These are phyloP conservation scores for Capsaspora owczarzaki DNA, from an alignment of 78 protist genomes.

Conservation along the genomic window DNA sequence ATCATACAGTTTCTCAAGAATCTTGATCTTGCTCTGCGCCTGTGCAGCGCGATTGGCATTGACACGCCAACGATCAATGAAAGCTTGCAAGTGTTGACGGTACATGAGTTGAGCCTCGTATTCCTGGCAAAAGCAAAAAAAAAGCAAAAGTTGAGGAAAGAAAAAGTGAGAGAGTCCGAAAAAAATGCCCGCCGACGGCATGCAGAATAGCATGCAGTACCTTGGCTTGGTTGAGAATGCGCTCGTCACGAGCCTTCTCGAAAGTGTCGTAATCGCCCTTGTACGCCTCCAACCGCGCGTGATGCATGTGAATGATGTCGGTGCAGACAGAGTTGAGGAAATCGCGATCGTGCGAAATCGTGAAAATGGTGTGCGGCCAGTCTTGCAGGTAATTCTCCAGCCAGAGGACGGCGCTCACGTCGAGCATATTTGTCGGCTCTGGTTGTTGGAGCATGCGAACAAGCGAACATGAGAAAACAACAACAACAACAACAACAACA, in stretches of 20 bases:
- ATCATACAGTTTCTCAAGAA: neutral
- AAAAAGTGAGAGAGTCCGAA: too few species aligned
- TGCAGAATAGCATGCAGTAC: too few species aligned
- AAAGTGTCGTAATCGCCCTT: neutral
- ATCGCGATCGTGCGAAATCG: slow-evolving; percentile 80
- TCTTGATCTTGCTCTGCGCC: slow-evolving; percentile 5
- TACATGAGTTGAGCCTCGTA: neutral
- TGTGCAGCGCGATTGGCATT: neutral
- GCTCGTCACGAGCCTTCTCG: neutral
- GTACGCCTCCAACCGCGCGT: neutral
- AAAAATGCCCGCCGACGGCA: too few species aligned
- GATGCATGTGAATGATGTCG: slow-evolving; percentile 46
- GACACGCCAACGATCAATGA: neutral
- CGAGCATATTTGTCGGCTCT: slow-evolving; percentile 84
- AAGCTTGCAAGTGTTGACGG: neutral
- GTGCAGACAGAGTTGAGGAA: slow-evolving; percentile 75
- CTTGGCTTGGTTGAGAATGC: neutral
- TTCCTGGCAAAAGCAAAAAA: too few species aligned
- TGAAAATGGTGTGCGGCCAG: slow-evolving; percentile 16
- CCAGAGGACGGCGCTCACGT: slow-evolving; percentile 80
- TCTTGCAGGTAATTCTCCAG: slow-evolving; percentile 51
- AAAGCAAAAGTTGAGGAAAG: too few species aligned
- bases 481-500: neutral
- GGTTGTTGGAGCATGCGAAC: neutral
- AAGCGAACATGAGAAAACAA: too few species aligned